Conservation (phyloP, 805 yeast species). For the Candida michaelii region DNA sequence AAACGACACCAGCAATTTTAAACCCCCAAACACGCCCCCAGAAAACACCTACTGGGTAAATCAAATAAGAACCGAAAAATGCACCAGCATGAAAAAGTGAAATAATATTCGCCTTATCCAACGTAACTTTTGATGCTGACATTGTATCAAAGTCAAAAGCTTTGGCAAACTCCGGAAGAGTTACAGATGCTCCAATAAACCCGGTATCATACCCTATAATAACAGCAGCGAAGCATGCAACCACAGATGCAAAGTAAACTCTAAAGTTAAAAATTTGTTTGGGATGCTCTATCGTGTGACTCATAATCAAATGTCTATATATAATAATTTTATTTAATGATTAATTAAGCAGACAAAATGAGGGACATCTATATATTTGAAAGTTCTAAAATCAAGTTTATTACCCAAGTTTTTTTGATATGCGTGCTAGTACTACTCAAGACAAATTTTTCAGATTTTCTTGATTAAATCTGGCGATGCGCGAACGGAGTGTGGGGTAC, state of each 20-base stretch:
- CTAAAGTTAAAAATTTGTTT: constrained; percentile 40
- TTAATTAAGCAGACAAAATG: too few species aligned
- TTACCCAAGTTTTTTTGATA: too few species aligned
- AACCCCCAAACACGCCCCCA: constrained; percentile 42
- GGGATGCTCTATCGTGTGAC: neutral
- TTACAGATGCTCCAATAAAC: constrained; percentile 52
- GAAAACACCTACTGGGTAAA: constrained; percentile 43
- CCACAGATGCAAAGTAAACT: constrained; percentile 40
- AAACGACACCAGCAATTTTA: constrained; percentile 36
- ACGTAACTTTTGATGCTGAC: constrained; percentile 22
- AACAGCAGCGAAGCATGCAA: constrained; percentile 50
- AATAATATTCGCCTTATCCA: constrained; percentile 39
- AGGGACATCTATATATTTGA: too few species aligned
- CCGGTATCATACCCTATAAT: constrained; percentile 57
- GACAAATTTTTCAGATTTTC: too few species aligned
- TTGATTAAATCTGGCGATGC: too few species aligned
- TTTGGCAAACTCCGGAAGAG: constrained; percentile 40
- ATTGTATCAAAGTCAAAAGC: constrained; percentile 45
- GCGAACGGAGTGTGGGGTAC: too few species aligned
- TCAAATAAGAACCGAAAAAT: constrained; percentile 44
- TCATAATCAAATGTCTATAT: neutral
- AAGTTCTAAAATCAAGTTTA: too few species aligned
- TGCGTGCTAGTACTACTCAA: too few species aligned
- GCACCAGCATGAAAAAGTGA: constrained; percentile 54
- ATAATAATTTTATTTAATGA: too few species aligned